phyloP scores from a whole-genome alignment of 106 monocot genomes.

The Chionographis japonica region DNA sequence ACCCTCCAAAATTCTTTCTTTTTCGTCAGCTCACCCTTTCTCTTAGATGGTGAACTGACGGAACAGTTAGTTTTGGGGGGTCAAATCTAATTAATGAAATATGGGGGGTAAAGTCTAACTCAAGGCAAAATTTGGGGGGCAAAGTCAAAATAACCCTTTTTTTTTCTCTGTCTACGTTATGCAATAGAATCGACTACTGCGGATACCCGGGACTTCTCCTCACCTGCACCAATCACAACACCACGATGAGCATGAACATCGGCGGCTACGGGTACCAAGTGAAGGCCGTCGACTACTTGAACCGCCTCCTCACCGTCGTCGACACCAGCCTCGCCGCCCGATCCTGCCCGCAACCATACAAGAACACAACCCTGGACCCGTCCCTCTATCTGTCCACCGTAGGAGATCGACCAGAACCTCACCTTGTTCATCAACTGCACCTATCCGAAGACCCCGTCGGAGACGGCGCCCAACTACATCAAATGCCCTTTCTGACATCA shows the following conservation, averaged over 20 bases:
- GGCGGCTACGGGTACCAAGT: slow-evolving; percentile 1
- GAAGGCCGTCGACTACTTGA: not conserved
- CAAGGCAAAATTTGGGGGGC: too few species aligned
- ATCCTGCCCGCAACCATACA: not conserved
- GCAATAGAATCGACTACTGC: slow-evolving; percentile 8
- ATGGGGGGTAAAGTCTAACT: too few species aligned
- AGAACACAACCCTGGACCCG: slow-evolving; percentile 2
- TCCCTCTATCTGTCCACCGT: slow-evolving; percentile 2
- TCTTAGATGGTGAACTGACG: too few species aligned
- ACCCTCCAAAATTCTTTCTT: too few species aligned
- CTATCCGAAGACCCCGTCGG: too few species aligned
- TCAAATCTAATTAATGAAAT: too few species aligned
- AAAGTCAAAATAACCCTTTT: too few species aligned
- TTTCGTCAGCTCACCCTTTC: too few species aligned
- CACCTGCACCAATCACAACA: not conserved
- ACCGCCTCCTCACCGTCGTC: slow-evolving; percentile 1
- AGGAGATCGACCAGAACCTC: slow-evolving; percentile 3
- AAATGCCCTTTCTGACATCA: not conserved
- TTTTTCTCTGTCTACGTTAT: slow-evolving; percentile 3
- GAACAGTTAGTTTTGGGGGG: too few species aligned
- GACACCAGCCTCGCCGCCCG: not conserved
- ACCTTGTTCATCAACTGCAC: slow-evolving; percentile 10
- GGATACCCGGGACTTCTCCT: slow-evolving; percentile 5
- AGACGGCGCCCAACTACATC: not conserved
- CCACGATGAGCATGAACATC: not conserved